phyloP scores from a whole-genome alignment of 352 stramenopile species.

The Globisporangium perplexum region DNA sequence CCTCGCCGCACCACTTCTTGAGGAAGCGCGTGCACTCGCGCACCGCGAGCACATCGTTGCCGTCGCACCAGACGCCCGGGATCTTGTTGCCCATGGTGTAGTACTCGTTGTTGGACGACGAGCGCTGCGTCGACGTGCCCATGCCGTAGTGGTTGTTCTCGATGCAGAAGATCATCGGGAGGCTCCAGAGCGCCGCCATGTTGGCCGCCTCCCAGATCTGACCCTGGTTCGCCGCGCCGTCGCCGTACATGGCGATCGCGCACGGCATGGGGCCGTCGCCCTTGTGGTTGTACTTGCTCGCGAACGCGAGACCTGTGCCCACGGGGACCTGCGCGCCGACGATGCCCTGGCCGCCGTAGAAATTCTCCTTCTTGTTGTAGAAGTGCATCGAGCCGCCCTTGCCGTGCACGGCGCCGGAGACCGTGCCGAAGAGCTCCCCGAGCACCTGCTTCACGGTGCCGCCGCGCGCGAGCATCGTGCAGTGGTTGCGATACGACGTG shows the following conservation, averaged over 20 bases:
- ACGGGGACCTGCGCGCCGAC: conserved; percentile 98
- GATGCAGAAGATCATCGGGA: conserved; percentile 99
- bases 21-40: conserved; percentile 96
- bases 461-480: conserved; percentile 93
- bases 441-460: conserved; percentile 92
- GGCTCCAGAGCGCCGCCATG: conserved; percentile 98
- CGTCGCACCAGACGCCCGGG: conserved; percentile 98
- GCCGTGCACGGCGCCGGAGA: conserved; percentile 85
- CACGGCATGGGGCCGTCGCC: conserved; percentile 87
- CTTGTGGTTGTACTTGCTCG: conserved; percentile 98
- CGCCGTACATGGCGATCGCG: conserved; percentile 98
- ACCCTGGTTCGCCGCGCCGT: conserved; percentile 99
- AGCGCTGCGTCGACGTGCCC: conserved; percentile 97
- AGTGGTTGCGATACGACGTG: conserved; percentile 99
- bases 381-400: conserved; percentile 99
- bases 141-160: conserved; percentile 99
- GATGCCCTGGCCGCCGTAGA: conserved; percentile 98
- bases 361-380: conserved; percentile 98
- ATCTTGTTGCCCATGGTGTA: conserved; percentile 99
- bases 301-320: conserved; percentile 97
- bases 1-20: conserved; percentile 94
- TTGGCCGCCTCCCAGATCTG: conserved; percentile 98
- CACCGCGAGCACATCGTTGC: conserved; percentile 98
- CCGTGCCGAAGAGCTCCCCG: conserved; percentile 95
- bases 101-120: conserved; percentile 97